phyloP scores from a whole-genome alignment of 2,329 filamentous ascomycete genomes.

The Juglanconis sp. region DNA sequence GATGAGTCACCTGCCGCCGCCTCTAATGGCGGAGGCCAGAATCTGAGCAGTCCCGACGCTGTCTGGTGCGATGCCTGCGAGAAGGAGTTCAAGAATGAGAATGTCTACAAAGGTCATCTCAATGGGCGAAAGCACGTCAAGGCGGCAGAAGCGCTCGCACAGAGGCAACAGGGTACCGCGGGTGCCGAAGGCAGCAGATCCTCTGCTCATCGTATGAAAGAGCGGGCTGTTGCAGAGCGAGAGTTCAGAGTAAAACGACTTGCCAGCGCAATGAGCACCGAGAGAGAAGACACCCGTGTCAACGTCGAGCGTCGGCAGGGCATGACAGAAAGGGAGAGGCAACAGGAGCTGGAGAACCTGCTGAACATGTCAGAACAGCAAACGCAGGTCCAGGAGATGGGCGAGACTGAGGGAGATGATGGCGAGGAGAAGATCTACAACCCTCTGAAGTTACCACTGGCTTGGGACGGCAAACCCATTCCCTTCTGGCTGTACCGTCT shows the following conservation, averaged over 20 bases:
- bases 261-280: constrained; percentile 76
- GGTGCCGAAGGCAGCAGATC: constrained; percentile 16
- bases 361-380: constrained; percentile 57
- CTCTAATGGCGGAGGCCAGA: constrained; percentile 33
- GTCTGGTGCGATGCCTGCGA: constrained; percentile 90
- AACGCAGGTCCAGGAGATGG: constrained; percentile 43
- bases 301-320: constrained; percentile 96
- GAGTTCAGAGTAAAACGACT: constrained; percentile 81
- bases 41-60: constrained; percentile 52
- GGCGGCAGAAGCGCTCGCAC: constrained; percentile 65
- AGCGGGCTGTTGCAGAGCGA: constrained; percentile 84
- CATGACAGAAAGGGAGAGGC: constrained; percentile 94
- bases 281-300: constrained; percentile 83
- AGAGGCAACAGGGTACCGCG: constrained; percentile 38
- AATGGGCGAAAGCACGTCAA: constrained; percentile 90
- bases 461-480: constrained; percentile 98
- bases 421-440: constrained; percentile 93
- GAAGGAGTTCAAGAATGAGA: constrained; percentile 93
- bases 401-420: constrained; percentile 69
- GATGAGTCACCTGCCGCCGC: constrained; percentile 45
- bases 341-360: constrained; percentile 87
- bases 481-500: constrained; percentile 98
- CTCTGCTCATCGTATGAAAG: constrained; percentile 51
- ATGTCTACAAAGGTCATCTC: constrained; percentile 87
- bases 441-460: constrained; percentile 88